Conservation (phyloP, 208 protist genomes). For the Kentomonas sorsogonicus region DNA sequence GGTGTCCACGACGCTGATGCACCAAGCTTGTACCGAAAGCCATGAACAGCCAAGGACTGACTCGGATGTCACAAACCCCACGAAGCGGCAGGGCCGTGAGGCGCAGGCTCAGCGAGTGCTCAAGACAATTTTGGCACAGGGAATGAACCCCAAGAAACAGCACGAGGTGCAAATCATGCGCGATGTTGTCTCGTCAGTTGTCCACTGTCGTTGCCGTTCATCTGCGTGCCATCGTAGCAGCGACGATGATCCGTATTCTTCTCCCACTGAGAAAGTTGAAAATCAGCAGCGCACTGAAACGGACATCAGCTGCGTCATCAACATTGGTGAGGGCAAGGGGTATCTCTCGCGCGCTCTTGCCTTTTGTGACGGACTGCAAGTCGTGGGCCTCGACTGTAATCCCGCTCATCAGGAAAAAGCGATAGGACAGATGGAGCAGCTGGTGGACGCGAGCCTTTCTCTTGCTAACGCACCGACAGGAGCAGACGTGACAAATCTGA, state of each 20-base stretch:
- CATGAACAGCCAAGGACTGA: too few species aligned
- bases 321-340: conserved; percentile 90
- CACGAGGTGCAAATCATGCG: conserved; percentile 85
- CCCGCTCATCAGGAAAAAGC: conserved; percentile 73
- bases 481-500: conserved; percentile 43
- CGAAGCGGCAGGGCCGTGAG: neutral
- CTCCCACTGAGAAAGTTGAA: too few species aligned
- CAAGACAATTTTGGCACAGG: conserved; percentile 46
- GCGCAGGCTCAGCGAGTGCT: conserved; percentile 23
- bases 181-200: conserved; percentile 48
- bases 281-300: too few species aligned
- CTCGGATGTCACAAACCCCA: too few species aligned
- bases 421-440: conserved; percentile 45
- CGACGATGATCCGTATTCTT: neutral
- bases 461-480: neutral
- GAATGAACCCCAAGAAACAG: conserved; percentile 84
- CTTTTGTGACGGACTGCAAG: conserved; percentile 70
- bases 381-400: conserved; percentile 88
- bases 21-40: too few species aligned
- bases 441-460: conserved; percentile 48
- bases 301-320: conserved; percentile 60
- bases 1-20: too few species aligned
- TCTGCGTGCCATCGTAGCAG: neutral
- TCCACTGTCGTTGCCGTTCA: conserved; percentile 30
- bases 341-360: conserved; percentile 81